Evolutionary conservation across 495 filamentous ascomycete species (phyloP).

Genomic region (Penicillium paradoxum): DNA sequence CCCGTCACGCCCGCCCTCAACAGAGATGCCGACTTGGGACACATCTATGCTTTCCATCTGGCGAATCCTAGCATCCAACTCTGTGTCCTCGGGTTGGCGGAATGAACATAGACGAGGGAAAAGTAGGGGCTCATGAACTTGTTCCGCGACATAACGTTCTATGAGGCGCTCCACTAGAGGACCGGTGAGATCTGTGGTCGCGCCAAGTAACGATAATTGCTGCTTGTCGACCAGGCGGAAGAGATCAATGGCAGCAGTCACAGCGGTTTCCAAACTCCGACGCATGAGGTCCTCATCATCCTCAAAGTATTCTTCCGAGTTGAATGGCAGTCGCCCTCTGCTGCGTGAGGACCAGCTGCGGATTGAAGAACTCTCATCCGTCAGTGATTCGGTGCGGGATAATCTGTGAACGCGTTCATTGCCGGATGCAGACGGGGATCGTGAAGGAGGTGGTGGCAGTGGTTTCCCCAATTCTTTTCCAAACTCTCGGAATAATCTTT

Average conservation of each 20-base stretch:
- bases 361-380: slow-evolving; percentile 33
- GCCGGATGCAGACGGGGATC: slow-evolving; percentile 38
- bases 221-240: slow-evolving; percentile 96
- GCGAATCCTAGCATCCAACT: slow-evolving; percentile 82
- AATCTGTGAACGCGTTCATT: slow-evolving; percentile 23
- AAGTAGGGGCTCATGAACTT: slow-evolving; percentile 81
- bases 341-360: slow-evolving; percentile 34
- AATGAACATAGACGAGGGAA: slow-evolving; percentile 78
- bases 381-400: slow-evolving; percentile 20
- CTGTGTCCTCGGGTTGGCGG: slow-evolving; percentile 75
- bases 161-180: slow-evolving; percentile 88
- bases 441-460: slow-evolving; percentile 69
- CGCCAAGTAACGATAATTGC: slow-evolving; percentile 84
- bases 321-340: slow-evolving; percentile 40
- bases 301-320: slow-evolving; percentile 53
- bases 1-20: slow-evolving; percentile 64
- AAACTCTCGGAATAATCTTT: slow-evolving; percentile 88
- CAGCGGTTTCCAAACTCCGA: slow-evolving; percentile 78
- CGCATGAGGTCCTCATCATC: slow-evolving; percentile 88
- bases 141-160: slow-evolving; percentile 90
- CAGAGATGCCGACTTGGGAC: slow-evolving; percentile 82
- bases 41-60: slow-evolving; percentile 94
- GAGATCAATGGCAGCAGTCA: slow-evolving; percentile 89
- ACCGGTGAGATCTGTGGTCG: slow-evolving; percentile 90
- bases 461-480: slow-evolving; percentile 78